phyloP scores from a whole-genome alignment of 2,329 filamentous ascomycete species.

The Gremmenia infestans region DNA sequence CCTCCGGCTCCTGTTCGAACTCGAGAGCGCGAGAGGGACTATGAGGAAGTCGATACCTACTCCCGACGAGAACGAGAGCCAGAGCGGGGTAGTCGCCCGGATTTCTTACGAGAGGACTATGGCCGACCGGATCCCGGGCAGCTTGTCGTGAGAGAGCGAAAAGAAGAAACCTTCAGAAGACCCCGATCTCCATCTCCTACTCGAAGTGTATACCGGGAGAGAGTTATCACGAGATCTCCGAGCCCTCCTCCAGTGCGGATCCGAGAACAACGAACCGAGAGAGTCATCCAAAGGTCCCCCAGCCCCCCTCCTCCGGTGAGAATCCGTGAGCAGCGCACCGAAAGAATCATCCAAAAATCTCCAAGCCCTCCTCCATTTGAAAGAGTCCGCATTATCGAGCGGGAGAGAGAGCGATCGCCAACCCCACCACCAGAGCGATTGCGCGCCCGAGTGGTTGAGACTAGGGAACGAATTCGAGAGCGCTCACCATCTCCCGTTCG shows the following conservation, averaged over 20 bases:
- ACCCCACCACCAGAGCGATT: slow-evolving; percentile 26
- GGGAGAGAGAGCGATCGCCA: slow-evolving; percentile 22
- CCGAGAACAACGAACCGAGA: slow-evolving; percentile 2
- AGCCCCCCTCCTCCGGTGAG: slow-evolving; percentile 19
- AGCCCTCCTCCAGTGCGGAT: slow-evolving; percentile 8
- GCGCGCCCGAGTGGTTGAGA: slow-evolving; percentile 29
- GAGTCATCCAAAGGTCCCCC: slow-evolving; percentile 26
- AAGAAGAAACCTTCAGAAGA: slow-evolving; percentile 24
- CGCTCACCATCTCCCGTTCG: slow-evolving; percentile 26
- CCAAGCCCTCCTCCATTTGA: slow-evolving; percentile 16
- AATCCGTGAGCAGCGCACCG: slow-evolving; percentile 14
- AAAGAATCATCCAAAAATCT: slow-evolving; percentile 26
- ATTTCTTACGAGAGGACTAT: slow-evolving; percentile 30
- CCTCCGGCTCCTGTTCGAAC: slow-evolving; percentile 16
- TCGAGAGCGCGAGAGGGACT: slow-evolving; percentile 25
- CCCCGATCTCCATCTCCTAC: slow-evolving; percentile 28
- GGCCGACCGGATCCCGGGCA: slow-evolving; percentile 22
- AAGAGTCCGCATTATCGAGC: slow-evolving; percentile 22
- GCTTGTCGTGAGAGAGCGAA: slow-evolving; percentile 28
- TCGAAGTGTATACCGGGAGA: slow-evolving; percentile 17
- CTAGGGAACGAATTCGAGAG: slow-evolving; percentile 26
- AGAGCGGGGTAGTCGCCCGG: slow-evolving; percentile 24
- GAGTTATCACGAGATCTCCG: slow-evolving; percentile 25
- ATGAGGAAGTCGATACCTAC: slow-evolving; percentile 27
- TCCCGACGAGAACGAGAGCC: slow-evolving; percentile 18